phyloP scores from a whole-genome alignment of 1,139 yeast species.

The Wickerhamiella pararugosa region DNA sequence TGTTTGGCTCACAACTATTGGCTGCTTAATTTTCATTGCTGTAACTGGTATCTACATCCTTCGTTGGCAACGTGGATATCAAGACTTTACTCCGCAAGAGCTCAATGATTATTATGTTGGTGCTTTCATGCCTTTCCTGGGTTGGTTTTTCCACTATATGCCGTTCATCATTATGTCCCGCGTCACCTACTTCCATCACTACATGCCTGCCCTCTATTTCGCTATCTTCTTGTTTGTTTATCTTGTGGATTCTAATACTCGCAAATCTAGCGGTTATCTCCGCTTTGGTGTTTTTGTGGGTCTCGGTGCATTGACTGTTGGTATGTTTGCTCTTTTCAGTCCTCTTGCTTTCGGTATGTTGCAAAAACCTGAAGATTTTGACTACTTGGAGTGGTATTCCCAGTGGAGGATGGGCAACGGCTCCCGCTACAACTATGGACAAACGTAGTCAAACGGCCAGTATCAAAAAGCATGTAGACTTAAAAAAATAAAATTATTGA shows the following conservation, averaged over 20 bases:
- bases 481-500: no score
- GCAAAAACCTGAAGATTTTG: constrained; percentile 56
- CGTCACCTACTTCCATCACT: constrained; percentile 94
- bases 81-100: constrained; percentile 40
- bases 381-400: constrained; percentile 57
- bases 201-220: constrained; percentile 90
- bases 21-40: constrained; percentile 46
- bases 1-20: constrained; percentile 79
- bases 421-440: background rate
- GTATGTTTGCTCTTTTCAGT: constrained; percentile 56
- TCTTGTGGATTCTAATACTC: constrained; percentile 49
- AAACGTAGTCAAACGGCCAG: no score
- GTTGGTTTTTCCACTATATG: constrained; percentile 85
- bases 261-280: constrained; percentile 22
- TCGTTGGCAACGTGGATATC: constrained; percentile 75
- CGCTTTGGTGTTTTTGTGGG: constrained; percentile 21
- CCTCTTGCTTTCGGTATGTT: constrained; percentile 83
- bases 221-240: constrained; percentile 75
- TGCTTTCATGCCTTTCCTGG: constrained; percentile 79
- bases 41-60: constrained; percentile 44
- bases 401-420: constrained; percentile 46
- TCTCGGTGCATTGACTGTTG: constrained; percentile 44
- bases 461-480: no score
- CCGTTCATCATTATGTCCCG: constrained; percentile 94
- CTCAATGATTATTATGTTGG: constrained; percentile 47